Evolutionary conservation across 2,329 filamentous ascomycete genomes (phyloP), one percentile per base, ranked within the genome.

Genomic region (Diaporthe citri): DNA sequence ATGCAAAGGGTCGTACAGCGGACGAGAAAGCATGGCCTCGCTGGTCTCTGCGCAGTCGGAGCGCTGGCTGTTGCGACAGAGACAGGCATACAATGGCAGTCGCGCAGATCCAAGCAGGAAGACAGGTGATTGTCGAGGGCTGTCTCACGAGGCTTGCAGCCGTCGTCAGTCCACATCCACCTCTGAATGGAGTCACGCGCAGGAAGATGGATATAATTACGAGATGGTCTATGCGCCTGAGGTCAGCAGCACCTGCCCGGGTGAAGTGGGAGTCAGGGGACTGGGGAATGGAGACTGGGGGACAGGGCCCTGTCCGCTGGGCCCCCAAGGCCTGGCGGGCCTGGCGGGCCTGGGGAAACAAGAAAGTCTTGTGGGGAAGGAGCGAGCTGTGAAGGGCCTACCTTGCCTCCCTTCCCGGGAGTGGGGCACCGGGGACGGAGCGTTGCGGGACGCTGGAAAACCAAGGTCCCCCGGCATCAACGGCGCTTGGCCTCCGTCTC

Each of bases 361-460:
- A 36, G 64, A n/a, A 69, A 39, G n/a, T 55, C 34, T 22, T 69
- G 64, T 69, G 64, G 64, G 64, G 64, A 69, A 69, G 48, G 46
- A 7, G 48, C 48, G 13, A 36, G 48, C 34, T 31, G 34, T 28
- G 34, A 55, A 41, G 25, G 34, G n/a, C 20, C 25, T 52, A 20
- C 64, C 64, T 69, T 20, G 48, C 46, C 34, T 39, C 17, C 36
- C 31, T 51, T 52, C 64, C 64, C 46, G 39, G 46, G 64, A 34
- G 64, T 52, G 64, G 64, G 62, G 46, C 46, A 25, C 46, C 22
- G 31, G 25, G 59, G 62, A 67, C 46, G 62, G 62, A 51, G 62
- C 46, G 22, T 25, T 20, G 62, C 64, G 46, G 64, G 46, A 52
- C 22, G 5, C 46, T 67, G 62, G 31, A 34, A 39, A 31, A 4